These are phyloP conservation scores for Gymnopilus junonius DNA, from an alignment of 768 basidiomycete genomes.

Conservation along the genomic window DNA sequence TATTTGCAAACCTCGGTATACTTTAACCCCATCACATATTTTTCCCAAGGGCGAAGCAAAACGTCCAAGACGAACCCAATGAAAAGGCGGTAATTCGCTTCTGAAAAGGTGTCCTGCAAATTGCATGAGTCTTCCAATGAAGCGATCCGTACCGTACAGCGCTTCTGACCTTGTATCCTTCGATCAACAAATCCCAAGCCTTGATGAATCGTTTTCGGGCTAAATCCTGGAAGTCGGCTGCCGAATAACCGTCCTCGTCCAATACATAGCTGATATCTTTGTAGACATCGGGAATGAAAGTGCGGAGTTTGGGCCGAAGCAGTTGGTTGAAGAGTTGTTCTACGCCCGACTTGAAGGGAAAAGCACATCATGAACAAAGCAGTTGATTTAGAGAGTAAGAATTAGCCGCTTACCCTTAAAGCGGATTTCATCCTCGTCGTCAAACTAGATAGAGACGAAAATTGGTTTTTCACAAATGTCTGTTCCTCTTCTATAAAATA, in stretches of 20 bases:
- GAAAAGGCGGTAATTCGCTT: conserved; percentile 84
- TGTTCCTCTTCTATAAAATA: conserved; percentile 69
- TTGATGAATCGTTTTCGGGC: conserved; percentile 91
- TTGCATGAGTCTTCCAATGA: conserved; percentile 6
- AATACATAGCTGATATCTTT: conserved; percentile 88
- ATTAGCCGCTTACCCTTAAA: conserved; percentile 58
- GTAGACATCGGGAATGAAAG: conserved; percentile 84
- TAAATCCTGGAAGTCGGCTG: conserved; percentile 84
- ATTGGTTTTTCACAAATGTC: conserved; percentile 45
- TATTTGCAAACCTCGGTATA: conserved; percentile 77
- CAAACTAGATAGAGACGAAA: conserved; percentile 57
- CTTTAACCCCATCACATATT: conserved; percentile 74
- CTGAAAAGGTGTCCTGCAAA: conserved; percentile 81
- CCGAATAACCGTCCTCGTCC: conserved; percentile 85
- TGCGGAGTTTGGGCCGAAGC: conserved; percentile 84
- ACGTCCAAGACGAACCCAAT: conserved; percentile 87
- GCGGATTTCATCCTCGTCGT: conserved; percentile 70
- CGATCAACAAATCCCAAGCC: conserved; percentile 83
- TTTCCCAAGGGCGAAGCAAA: conserved; percentile 96
- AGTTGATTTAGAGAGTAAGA: background rate
- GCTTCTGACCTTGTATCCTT: conserved; percentile 83
- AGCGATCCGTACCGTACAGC: conserved; percentile 47
- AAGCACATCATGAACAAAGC: conserved; percentile 2
- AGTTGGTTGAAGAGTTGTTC: conserved; percentile 97
- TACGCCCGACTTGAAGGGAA: conserved; percentile 63